Conservation (phyloP, 2,329 filamentous ascomycete genomes). For the Aspergillus proliferans region DNA sequence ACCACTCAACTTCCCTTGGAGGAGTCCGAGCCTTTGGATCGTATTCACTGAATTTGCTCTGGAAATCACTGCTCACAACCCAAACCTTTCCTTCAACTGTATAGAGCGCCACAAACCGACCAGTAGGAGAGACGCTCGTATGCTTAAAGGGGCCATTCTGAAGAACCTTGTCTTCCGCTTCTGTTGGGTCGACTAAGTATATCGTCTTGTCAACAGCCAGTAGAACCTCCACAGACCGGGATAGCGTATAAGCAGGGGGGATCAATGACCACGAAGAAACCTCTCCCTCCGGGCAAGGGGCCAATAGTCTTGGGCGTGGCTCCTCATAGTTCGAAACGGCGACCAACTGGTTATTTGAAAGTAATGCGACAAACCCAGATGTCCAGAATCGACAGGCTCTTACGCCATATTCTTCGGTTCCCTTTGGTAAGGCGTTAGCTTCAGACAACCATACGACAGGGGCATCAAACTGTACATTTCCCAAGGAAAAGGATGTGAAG, state of each 20-base stretch:
- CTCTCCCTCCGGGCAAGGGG: slow-evolving; percentile 66
- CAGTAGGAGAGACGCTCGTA: slow-evolving; percentile 84
- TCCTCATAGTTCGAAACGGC: slow-evolving; percentile 86
- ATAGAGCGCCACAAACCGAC: slow-evolving; percentile 80
- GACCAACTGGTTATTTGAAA: slow-evolving; percentile 80
- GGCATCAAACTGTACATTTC: slow-evolving; percentile 51
- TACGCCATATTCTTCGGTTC: slow-evolving; percentile 81
- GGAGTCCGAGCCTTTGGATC: slow-evolving; percentile 78
- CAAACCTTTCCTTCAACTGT: slow-evolving; percentile 78
- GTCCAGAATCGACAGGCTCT: slow-evolving; percentile 87
- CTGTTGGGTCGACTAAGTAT: slow-evolving; percentile 77
- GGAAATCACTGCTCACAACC: slow-evolving; percentile 92
- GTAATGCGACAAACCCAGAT: slow-evolving; percentile 83
- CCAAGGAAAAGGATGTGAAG: slow-evolving; percentile 89
- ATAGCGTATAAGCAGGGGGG: slow-evolving; percentile 79
- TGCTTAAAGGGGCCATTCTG: slow-evolving; percentile 91
- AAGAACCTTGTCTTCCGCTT: slow-evolving; percentile 84
- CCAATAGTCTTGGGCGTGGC: slow-evolving; percentile 77
- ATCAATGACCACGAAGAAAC: slow-evolving; percentile 87
- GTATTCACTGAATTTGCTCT: slow-evolving; percentile 85
- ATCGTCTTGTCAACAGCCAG: slow-evolving; percentile 79
- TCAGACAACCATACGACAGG: neutral
- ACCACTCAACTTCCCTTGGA: slow-evolving; percentile 89
- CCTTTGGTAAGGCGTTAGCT: slow-evolving; percentile 36
- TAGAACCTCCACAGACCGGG: slow-evolving; percentile 85